Conservation (phyloP, 352 stramenopile species). For the Globisporangium parvum region DNA sequence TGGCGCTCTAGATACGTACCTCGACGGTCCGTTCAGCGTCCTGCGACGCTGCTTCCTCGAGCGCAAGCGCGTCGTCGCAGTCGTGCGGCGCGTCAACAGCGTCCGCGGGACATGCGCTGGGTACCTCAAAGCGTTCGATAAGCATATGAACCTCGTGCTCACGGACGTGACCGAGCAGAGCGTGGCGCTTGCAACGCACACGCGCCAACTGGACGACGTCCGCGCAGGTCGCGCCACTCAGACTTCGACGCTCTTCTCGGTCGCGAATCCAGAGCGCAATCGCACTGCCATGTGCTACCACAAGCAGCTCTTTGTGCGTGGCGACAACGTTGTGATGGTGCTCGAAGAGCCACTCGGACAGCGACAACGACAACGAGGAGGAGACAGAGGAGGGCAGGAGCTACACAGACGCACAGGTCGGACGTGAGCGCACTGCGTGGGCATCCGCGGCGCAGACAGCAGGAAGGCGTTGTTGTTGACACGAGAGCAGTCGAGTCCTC, state of each 20-base stretch:
- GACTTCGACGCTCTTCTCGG: slow-evolving; percentile 36
- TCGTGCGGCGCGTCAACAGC: slow-evolving; percentile 88
- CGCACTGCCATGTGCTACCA: slow-evolving; percentile 30
- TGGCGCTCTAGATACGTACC: slow-evolving; percentile 45
- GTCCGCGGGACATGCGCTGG: slow-evolving; percentile 88
- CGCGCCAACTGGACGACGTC: slow-evolving; percentile 26
- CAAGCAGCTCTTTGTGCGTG: slow-evolving; percentile 89
- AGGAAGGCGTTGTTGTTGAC: no score
- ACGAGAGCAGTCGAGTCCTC: no score
- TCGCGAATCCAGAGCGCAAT: slow-evolving; percentile 35
- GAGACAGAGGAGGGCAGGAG: no score
- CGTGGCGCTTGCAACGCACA: slow-evolving; percentile 34
- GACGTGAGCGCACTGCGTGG: no score
- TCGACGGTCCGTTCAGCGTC: slow-evolving; percentile 81
- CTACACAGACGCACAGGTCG: no score
- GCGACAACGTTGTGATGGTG: slow-evolving; percentile 87
- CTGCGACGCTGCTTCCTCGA: slow-evolving; percentile 80
- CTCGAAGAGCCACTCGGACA: not conserved
- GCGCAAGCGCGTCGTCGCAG: slow-evolving; percentile 69
- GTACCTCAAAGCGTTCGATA: slow-evolving; percentile 93
- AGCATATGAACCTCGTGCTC: slow-evolving; percentile 93
- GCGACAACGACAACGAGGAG: no score
- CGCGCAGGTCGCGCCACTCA: slow-evolving; percentile 16
- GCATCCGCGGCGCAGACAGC: no score
- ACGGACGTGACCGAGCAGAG: slow-evolving; percentile 83